Conservation (phyloP, 805 yeast species). For the Hanseniaspora thailandica region DNA sequence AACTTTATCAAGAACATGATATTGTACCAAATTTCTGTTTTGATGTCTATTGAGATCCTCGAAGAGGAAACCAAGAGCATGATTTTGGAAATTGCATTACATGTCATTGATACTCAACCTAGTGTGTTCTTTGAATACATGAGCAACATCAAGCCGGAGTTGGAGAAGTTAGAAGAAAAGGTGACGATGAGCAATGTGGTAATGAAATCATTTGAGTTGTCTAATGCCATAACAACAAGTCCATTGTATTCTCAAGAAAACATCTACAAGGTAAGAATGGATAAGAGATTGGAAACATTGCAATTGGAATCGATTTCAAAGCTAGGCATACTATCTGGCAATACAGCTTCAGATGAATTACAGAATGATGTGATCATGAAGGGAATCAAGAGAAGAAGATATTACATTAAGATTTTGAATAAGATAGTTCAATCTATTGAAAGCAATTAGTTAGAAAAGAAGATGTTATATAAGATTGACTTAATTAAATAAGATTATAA, state of each 20-base stretch:
- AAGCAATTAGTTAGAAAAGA: background rate
- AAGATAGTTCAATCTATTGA: background rate
- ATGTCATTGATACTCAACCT: slow-evolving; percentile 28
- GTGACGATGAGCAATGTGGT: slow-evolving; percentile 28
- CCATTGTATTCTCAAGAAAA: slow-evolving; percentile 26
- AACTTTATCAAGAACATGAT: slow-evolving; percentile 26
- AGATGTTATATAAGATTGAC: background rate
- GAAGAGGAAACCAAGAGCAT: slow-evolving; percentile 31
- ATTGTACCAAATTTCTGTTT: slow-evolving; percentile 28
- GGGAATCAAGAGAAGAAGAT: slow-evolving; percentile 4
- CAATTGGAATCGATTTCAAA: slow-evolving; percentile 17
- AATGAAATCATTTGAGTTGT: slow-evolving; percentile 27
- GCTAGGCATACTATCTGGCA: background rate
- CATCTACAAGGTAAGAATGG: slow-evolving; percentile 19
- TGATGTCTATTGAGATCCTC: slow-evolving; percentile 27
- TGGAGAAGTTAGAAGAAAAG: slow-evolving; percentile 27
- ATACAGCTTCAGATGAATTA: background rate
- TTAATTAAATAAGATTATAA: too few species aligned
- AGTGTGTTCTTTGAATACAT: slow-evolving; percentile 26
- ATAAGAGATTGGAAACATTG: slow-evolving; percentile 21
- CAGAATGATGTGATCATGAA: background rate
- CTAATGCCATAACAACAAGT: slow-evolving; percentile 24
- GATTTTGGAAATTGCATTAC: slow-evolving; percentile 27
- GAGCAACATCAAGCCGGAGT: slow-evolving; percentile 17
- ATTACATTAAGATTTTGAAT: background rate